Evolutionary conservation across 768 basidiomycete species (phyloP), one percentile per base, ranked within the genome.

Genomic region (Imleria badia): DNA sequence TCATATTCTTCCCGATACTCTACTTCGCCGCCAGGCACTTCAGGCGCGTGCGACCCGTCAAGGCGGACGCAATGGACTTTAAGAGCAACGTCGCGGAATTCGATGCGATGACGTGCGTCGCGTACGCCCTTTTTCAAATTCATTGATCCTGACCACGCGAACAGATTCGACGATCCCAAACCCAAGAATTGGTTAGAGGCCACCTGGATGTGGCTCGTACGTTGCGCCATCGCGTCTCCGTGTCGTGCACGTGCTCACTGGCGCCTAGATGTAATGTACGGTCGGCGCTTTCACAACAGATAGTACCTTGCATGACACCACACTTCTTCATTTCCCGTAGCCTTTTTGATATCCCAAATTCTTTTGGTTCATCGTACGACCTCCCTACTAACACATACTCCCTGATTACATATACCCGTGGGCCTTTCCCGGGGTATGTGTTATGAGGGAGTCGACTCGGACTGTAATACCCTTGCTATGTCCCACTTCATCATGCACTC

Each of bases 1-100:
- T 77, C 51, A 62, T 62, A 40, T 61, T 78, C 47, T 80, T 82
- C 75, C 79, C 80, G 13, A 33, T 78, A 41, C 58, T 82, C 12
- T 83, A 75, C 65, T 3, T 76, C 15, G 66, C 54, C 33, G 59
- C 61, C 35, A 71, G 55, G 40, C 5, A 61, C n/a, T 1, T 48
- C 40, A 67, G 48, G 58, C 58, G 60, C 36, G 56, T 40, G 6
- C 58, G 35, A 7, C 1, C 33, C 1, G 12, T 62, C 15, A 54
- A 33, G 6, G 29, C 52, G 3, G 13, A 33, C 10, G 61, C 66
- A n/a, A 70, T 68, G 66, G 66, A 68, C 34, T 68, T 68, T 47
- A 47, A 56, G 3, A 48, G 51, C 30, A 39, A 55, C 20, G 44
- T 70, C 11, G 61, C 56, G 3, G 68, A 68, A 14, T 66, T 68